Conservation (phyloP, 257 asterid genomes). For the Verbena officinalis region DNA sequence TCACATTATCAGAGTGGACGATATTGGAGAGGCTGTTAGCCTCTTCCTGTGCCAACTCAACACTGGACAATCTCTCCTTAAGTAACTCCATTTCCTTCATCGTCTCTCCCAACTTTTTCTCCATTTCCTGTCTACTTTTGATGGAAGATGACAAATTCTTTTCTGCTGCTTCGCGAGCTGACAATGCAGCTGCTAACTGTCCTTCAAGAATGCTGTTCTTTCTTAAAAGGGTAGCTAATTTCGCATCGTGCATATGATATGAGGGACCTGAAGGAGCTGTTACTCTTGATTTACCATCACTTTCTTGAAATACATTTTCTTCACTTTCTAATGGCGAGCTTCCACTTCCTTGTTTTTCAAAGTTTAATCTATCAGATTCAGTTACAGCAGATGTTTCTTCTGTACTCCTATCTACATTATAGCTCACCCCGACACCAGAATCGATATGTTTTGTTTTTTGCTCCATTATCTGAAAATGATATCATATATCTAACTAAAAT, state of each 20-base stretch:
- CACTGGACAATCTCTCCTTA: conserved; percentile 77
- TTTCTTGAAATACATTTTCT: conserved; percentile 51
- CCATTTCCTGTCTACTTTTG: conserved; percentile 73
- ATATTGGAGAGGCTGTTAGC: conserved; percentile 84
- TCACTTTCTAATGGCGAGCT: conserved; percentile 54
- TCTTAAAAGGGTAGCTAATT: conserved; percentile 60
- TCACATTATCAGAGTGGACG: conserved; percentile 92
- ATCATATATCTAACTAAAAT: conserved; percentile 6
- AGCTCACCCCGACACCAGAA: conserved; percentile 39
- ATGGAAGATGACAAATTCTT: conserved; percentile 59
- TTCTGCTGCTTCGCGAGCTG: conserved; percentile 76
- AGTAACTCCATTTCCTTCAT: conserved; percentile 78
- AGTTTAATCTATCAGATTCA: conserved; percentile 51
- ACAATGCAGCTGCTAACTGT: conserved; percentile 69
- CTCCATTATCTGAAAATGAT: conserved; percentile 52
- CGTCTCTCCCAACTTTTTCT: conserved; percentile 65
- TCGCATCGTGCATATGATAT: conserved; percentile 68
- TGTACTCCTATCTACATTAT: conserved; percentile 42
- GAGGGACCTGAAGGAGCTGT: conserved; percentile 46
- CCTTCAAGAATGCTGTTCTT: conserved; percentile 78
- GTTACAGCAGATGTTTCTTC: conserved; percentile 47
- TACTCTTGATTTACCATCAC: conserved; percentile 57
- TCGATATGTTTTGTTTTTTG: conserved; percentile 55
- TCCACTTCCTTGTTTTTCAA: conserved; percentile 57
- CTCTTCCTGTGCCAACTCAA: conserved; percentile 90